These are phyloP conservation scores for Fusarium succisae DNA, from an alignment of 2,329 filamentous ascomycete species.

Conservation along the genomic window DNA sequence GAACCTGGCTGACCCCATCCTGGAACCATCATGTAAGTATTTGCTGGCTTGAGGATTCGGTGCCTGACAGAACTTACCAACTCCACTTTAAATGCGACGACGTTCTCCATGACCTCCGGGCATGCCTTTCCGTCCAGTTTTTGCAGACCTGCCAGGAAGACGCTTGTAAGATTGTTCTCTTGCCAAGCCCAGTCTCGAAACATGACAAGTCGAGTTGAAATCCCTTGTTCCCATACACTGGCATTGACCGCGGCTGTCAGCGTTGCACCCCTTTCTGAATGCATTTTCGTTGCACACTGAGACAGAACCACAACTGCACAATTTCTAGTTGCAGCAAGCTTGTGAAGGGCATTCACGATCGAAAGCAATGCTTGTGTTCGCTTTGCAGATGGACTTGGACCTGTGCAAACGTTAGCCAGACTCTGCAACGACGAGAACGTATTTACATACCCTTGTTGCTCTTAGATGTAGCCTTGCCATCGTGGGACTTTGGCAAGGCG, in stretches of 20 bases:
- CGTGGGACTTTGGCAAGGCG: slow-evolving; percentile 73
- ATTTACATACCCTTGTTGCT: slow-evolving; percentile 51
- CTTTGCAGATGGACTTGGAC: slow-evolving; percentile 51
- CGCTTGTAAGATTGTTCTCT: slow-evolving; percentile 55
- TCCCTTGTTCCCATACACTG: slow-evolving; percentile 80
- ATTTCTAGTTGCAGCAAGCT: slow-evolving; percentile 76
- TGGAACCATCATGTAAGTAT: slow-evolving; percentile 44
- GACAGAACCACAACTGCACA: slow-evolving; percentile 80
- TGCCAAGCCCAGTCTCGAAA: slow-evolving; percentile 79
- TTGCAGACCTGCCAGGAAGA: slow-evolving; percentile 70
- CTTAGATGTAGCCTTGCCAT: slow-evolving; percentile 51
- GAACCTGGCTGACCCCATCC: slow-evolving; percentile 55
- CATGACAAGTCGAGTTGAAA: slow-evolving; percentile 77
- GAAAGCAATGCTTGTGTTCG: slow-evolving; percentile 65
- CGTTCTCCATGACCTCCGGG: slow-evolving; percentile 51
- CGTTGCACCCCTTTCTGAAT: slow-evolving; percentile 70
- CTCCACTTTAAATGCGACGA: slow-evolving; percentile 61
- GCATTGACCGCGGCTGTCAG: slow-evolving; percentile 80
- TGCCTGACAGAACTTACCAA: slow-evolving; percentile 49
- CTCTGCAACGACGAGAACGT: slow-evolving; percentile 5
- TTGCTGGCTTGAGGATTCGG: slow-evolving; percentile 19
- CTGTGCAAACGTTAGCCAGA: slow-evolving; percentile 38
- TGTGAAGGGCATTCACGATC: slow-evolving; percentile 76
- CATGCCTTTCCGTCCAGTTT: slow-evolving; percentile 67
- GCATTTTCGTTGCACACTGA: slow-evolving; percentile 85